A percentile compares a stretch with the other conserved stretches of the same genome.
Conservation (phyloP, 768 basidiomycete species). For the Rhizopogon rudus region DNA sequence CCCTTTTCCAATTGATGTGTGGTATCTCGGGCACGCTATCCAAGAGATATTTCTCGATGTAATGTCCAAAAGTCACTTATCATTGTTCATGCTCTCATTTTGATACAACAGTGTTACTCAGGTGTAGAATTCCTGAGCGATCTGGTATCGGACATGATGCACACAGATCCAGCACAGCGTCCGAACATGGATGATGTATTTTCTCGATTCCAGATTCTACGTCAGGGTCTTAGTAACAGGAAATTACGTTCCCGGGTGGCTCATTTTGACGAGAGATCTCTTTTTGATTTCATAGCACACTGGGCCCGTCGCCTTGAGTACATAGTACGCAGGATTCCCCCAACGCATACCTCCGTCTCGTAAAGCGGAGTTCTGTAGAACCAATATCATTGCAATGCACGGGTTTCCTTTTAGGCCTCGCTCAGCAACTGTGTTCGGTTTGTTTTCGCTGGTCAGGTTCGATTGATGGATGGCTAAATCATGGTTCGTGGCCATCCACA, state of each 20-base stretch:
- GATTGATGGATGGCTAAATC: no score
- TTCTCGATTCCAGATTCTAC: constrained; percentile 13
- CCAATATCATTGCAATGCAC: not conserved
- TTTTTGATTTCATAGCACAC: constrained; percentile 9
- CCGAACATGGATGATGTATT: constrained; percentile 24
- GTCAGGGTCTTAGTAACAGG: constrained; percentile 2
- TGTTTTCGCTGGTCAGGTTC: no score
- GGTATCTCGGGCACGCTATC: constrained; percentile 37
- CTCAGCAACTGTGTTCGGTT: no score
- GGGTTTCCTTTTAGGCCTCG: not conserved
- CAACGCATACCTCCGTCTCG: not conserved
- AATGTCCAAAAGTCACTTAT: not conserved
- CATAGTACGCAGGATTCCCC: constrained; percentile 11
- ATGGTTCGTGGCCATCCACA: no score
- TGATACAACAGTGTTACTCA: not conserved
- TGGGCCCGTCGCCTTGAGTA: constrained; percentile 12
- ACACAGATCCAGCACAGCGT: constrained; percentile 26
- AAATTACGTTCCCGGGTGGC: constrained; percentile 26
- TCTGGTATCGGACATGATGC: constrained; percentile 29
- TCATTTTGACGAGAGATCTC: not conserved
- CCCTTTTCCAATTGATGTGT: constrained; percentile 41
- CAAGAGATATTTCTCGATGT: constrained; percentile 27
- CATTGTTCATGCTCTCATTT: not conserved
- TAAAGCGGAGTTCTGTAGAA: not conserved
- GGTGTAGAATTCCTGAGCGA: constrained; percentile 22